Conservation (phyloP, 306 rosid genomes). For the Cucurbita argyrosperma region DNA sequence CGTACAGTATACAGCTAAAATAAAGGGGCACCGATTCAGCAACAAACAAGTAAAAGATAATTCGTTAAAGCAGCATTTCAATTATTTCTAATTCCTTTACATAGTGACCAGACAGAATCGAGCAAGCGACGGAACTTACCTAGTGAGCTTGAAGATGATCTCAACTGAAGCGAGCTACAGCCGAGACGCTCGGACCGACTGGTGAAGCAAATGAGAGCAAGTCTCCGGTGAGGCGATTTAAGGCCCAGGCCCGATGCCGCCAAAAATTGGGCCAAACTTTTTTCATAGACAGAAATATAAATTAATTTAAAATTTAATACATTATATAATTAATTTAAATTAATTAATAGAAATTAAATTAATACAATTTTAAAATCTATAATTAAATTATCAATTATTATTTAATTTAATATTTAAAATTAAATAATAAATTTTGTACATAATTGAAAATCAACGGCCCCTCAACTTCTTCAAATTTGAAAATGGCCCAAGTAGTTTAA, state of each 20-base stretch:
- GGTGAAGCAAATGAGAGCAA: neutral
- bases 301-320: too few species aligned
- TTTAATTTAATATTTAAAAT: too few species aligned
- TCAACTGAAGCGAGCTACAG: neutral
- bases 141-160: neutral
- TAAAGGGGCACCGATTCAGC: neutral
- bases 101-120: neutral
- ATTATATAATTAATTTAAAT: too few species aligned
- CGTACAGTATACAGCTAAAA: neutral
- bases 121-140: neutral
- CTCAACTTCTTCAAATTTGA: too few species aligned
- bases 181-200: neutral
- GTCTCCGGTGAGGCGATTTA: neutral
- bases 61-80: neutral
- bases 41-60: neutral
- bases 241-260: neutral
- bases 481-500: too few species aligned
- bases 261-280: neutral
- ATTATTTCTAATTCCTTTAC: too few species aligned
- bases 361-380: too few species aligned
- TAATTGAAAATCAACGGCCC: too few species aligned
- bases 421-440: too few species aligned
- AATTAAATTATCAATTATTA: too few species aligned
- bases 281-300: too few species aligned
- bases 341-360: too few species aligned